Evolutionary conservation across 177 flowering plant genomes (phyloP).

Genomic region (Telopea speciosissima): DNA sequence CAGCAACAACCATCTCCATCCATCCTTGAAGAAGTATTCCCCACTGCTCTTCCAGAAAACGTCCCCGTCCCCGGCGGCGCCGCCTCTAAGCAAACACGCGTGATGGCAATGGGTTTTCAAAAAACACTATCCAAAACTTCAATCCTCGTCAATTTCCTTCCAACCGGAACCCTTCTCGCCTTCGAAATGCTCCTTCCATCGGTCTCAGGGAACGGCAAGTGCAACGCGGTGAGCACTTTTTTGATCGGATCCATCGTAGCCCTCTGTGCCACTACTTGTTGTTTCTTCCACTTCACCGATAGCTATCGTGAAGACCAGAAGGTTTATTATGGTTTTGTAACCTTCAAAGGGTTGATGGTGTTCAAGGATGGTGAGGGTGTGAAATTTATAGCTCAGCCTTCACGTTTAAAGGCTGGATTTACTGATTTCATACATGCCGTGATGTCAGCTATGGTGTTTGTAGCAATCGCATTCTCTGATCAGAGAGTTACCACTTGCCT

Average conservation of each 20-base stretch:
- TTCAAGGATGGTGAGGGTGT: neutral
- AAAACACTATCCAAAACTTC: neutral
- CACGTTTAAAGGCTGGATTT: neutral
- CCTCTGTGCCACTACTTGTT: too few species aligned
- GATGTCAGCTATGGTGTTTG: neutral
- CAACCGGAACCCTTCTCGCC: neutral
- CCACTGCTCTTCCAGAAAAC: too few species aligned
- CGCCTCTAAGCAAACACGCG: too few species aligned
- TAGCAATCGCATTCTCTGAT: neutral
- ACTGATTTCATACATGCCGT: neutral
- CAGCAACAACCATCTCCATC: too few species aligned
- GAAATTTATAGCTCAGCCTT: neutral
- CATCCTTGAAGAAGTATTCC: too few species aligned
- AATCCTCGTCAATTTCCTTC: neutral
- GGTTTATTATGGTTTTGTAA: too few species aligned
- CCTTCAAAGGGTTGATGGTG: neutral
- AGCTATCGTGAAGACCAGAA: too few species aligned
- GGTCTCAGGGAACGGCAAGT: neutral
- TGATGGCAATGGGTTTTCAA: neutral
- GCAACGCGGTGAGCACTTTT: neutral
- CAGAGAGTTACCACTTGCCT: neutral
- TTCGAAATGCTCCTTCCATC: neutral
- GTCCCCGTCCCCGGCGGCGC: too few species aligned
- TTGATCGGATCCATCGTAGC: too few species aligned
- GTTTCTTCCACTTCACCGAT: too few species aligned